Evolutionary conservation across 495 filamentous ascomycete genomes (phyloP), one percentile per base, ranked within the genome.

Genomic region (Thermothielavioides terrestris): DNA sequence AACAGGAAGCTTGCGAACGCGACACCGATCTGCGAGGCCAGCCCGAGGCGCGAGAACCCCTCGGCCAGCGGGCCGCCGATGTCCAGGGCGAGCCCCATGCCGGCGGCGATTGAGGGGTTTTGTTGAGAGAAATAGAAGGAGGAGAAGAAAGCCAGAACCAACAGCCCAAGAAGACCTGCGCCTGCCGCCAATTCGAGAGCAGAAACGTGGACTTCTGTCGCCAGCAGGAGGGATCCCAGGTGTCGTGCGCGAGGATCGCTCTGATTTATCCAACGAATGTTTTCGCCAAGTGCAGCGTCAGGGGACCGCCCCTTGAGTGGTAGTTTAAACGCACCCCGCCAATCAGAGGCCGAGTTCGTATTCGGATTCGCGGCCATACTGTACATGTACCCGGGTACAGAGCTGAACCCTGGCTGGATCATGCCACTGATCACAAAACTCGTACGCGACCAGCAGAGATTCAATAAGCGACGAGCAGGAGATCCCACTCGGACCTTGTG

Each of bases 21-120:
- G 39, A 69, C 66, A 31, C 61, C 64, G 39, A 79, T 66, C 60
- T 78, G 75, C 54, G 70, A 59, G 30, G 60, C 64, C 23, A 69
- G 61, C 3, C 68, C 66, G 40, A 74, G 70, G 48, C 65, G 57
- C 17, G 57, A 60, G 57, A 71, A 66, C 53, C 64, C 59, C 58
- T 73, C 62, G 64, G 60, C 59, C 62, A 69, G 49, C 41, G 69
- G 76, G 44, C 63, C 70, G 46, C 54, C 65, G 30, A 75, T 46
- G 5, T 71, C 67, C 49, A 78, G 71, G 46, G 78, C 47, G 49
- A 78, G 36, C 55, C 77, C 77, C 77, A 80, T 80, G 23, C 42
- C 62, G 14, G 42, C 28, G 20, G 44, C n/a, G 3, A 22, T 20
- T 49, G 31, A 15, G 23, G 26, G 20, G 18, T 11, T 12, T 22